These are phyloP conservation scores for Ramalina peruviana DNA, from an alignment of 495 filamentous ascomycete genomes.

Conservation along the genomic window DNA sequence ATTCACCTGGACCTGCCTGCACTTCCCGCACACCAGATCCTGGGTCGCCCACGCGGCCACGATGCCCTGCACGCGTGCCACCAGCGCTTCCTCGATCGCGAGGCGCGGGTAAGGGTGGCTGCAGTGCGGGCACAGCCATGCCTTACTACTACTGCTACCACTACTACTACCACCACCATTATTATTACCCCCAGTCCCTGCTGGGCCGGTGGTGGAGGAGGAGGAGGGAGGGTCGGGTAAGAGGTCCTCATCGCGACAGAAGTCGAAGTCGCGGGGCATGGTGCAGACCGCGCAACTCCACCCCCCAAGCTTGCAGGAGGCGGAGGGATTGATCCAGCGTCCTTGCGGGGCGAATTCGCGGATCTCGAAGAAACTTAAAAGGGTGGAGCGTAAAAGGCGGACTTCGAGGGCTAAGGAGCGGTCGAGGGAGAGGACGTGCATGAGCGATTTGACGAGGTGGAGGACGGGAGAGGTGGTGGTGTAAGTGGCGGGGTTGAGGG, in stretches of 20 bases:
- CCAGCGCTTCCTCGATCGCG: slow-evolving; percentile 68
- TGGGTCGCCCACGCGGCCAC: slow-evolving; percentile 75
- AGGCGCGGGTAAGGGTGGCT: slow-evolving; percentile 59
- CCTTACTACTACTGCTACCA: slow-evolving; percentile 16
- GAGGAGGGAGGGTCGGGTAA: slow-evolving; percentile 37
- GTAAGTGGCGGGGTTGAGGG: slow-evolving; percentile 48
- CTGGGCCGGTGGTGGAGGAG: slow-evolving; percentile 9
- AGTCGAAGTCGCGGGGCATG: slow-evolving; percentile 72
- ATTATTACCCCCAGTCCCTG: too few relatives aligned
- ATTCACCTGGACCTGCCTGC: slow-evolving; percentile 46
- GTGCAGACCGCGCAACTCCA: slow-evolving; percentile 80
- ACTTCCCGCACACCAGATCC: slow-evolving; percentile 69
- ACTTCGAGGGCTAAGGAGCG: slow-evolving; percentile 78
- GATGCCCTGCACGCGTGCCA: slow-evolving; percentile 59
- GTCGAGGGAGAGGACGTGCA: slow-evolving; percentile 80
- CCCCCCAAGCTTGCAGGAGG: slow-evolving; percentile 55
- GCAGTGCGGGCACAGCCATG: slow-evolving; percentile 73
- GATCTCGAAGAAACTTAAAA: slow-evolving; percentile 80
- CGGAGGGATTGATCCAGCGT: slow-evolving; percentile 73
- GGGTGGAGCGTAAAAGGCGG: slow-evolving; percentile 71
- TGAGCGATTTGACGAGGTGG: slow-evolving; percentile 79
- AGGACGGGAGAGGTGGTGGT: slow-evolving; percentile 61
- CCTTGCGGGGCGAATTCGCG: slow-evolving; percentile 85
- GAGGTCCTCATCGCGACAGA: slow-evolving; percentile 84
- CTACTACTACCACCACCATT: too few relatives aligned